Evolutionary conservation across 768 basidiomycete species (phyloP).

Genomic region (Mycena indigotica): DNA sequence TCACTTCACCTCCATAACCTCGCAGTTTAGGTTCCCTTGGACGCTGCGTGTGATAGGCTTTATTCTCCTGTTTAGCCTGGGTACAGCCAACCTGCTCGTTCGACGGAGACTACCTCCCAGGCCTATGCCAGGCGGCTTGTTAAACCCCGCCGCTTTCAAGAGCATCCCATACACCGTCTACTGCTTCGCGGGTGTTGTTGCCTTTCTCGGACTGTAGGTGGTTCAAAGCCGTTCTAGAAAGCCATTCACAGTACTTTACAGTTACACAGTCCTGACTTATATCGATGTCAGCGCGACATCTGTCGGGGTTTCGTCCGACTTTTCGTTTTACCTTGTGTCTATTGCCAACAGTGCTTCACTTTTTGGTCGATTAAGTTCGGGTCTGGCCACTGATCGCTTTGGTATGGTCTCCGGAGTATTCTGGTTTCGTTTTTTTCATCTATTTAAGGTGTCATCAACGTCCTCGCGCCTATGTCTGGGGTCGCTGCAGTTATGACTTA

Average conservation of each 20-base stretch:
- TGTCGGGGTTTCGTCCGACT: conserved; percentile 49
- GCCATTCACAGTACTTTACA: conserved; percentile 22
- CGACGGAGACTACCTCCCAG: conserved; percentile 56
- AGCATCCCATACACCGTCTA: conserved; percentile 56
- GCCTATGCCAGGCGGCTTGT: conserved; percentile 52
- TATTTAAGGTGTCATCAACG: conserved; percentile 60
- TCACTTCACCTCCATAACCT: background rate
- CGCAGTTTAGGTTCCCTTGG: conserved; percentile 59
- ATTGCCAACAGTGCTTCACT: conserved; percentile 69
- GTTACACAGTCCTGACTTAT: conserved; percentile 59
- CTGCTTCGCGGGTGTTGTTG: conserved; percentile 54
- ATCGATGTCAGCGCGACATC: conserved; percentile 58
- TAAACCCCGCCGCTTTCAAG: conserved; percentile 45
- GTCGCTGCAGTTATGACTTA: conserved; percentile 62
- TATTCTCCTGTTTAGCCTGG: conserved; percentile 51
- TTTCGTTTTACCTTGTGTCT: conserved; percentile 67
- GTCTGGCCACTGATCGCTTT: conserved; percentile 53
- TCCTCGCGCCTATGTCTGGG: conserved; percentile 64
- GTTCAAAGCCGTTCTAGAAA: conserved; percentile 32
- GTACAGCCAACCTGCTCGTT: conserved; percentile 48
- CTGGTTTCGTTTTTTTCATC: background rate
- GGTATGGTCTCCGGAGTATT: no score
- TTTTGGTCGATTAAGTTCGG: conserved; percentile 62
- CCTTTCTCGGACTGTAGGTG: conserved; percentile 72
- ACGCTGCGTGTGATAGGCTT: conserved; percentile 68